phyloP scores from a whole-genome alignment of 2,329 filamentous ascomycete species.

The Colletotrichum salicis region DNA sequence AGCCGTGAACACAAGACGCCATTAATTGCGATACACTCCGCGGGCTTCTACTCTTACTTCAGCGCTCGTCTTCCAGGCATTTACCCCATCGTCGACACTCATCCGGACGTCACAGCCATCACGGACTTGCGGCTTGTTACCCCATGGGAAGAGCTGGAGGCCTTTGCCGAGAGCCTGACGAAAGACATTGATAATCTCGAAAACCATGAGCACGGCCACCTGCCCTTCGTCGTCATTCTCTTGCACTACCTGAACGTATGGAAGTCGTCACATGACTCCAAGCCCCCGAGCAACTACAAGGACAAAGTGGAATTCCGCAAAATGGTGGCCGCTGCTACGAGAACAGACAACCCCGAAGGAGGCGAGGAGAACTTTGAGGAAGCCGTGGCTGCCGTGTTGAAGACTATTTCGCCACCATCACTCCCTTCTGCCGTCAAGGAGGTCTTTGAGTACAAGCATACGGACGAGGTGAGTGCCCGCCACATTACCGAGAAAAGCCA shows the following conservation, averaged over 20 bases:
- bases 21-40: slow-evolving; percentile 84
- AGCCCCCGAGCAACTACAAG: slow-evolving; percentile 77
- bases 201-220: slow-evolving; percentile 87
- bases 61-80: slow-evolving; percentile 80
- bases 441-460: slow-evolving; percentile 76
- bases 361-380: slow-evolving; percentile 98
- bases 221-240: slow-evolving; percentile 87
- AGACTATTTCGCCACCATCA: slow-evolving; percentile 78
- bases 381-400: slow-evolving; percentile 86
- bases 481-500: slow-evolving; percentile 43
- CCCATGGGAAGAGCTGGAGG: slow-evolving; percentile 85
- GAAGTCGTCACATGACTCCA: slow-evolving; percentile 76
- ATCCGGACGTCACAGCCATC: slow-evolving; percentile 86
- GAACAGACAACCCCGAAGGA: slow-evolving; percentile 81
- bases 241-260: slow-evolving; percentile 85
- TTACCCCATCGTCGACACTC: slow-evolving; percentile 94
- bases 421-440: slow-evolving; percentile 77
- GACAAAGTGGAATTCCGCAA: slow-evolving; percentile 88
- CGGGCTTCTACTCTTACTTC: slow-evolving; percentile 92
- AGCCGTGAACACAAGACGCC: slow-evolving; percentile 71
- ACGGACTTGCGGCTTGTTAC: slow-evolving; percentile 85
- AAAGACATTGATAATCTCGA: slow-evolving; percentile 75
- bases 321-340: slow-evolving; percentile 72
- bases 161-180: slow-evolving; percentile 75
- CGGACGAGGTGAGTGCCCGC: slow-evolving; percentile 63